These are phyloP conservation scores for Rhodotorula diobovata DNA, from an alignment of 768 basidiomycete genomes.

Conservation along the genomic window DNA sequence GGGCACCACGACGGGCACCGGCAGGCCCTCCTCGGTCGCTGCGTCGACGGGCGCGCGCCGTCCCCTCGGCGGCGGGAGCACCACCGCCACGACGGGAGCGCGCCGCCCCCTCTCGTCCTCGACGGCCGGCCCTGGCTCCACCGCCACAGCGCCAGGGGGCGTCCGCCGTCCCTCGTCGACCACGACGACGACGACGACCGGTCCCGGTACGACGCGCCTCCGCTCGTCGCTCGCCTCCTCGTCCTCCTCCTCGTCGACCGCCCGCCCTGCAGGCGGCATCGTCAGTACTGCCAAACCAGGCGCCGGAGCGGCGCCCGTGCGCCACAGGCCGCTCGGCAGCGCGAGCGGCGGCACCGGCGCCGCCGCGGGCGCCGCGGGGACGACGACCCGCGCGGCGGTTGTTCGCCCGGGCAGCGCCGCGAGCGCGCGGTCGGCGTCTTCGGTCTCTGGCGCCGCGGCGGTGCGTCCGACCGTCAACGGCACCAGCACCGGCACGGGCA, in stretches of 20 bases:
- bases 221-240: constrained; percentile 1
- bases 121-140: not conserved
- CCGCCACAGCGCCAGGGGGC: no score
- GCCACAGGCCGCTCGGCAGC: not conserved
- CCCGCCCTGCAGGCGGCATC: not conserved
- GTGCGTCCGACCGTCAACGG: not conserved
- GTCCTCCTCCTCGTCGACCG: not conserved
- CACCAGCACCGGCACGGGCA: no score
- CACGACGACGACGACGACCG: not conserved
- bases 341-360: no score
- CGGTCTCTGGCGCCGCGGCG: not conserved
- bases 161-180: not conserved
- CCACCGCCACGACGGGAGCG: not conserved
- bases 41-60: no score
- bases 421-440: not conserved
- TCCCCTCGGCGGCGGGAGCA: not conserved
- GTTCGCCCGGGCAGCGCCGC: no score
- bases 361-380: not conserved
- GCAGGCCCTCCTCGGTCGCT: no score
- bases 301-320: not conserved
- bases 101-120: not conserved
- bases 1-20: no score
- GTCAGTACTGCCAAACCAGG: not conserved
- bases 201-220: not conserved
- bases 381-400: not conserved